These are phyloP conservation scores for Lasiodiplodia gonubiensis DNA, from an alignment of 2,329 filamentous ascomycete genomes.

Conservation along the genomic window DNA sequence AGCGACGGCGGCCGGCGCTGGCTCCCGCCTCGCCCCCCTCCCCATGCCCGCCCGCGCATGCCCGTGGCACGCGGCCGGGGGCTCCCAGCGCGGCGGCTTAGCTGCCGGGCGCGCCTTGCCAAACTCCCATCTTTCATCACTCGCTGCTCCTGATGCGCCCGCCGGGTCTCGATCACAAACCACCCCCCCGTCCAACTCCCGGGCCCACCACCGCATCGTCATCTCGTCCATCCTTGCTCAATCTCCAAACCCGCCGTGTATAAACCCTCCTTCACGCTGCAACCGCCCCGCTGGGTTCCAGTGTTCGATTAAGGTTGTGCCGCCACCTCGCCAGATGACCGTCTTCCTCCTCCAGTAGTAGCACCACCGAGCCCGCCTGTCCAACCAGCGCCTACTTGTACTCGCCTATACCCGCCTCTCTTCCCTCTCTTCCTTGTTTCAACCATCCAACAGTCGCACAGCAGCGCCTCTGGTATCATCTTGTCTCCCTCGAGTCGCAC, in stretches of 20 bases:
- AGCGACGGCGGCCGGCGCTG: slow-evolving; percentile 17
- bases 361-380: slow-evolving; percentile 19
- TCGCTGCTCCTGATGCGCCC: slow-evolving; percentile 22
- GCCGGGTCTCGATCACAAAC: slow-evolving; percentile 21
- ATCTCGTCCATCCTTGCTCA: slow-evolving; percentile 29
- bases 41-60: slow-evolving; percentile 16
- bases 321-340: slow-evolving; percentile 28
- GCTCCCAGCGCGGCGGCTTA: slow-evolving; percentile 13
- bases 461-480: slow-evolving; percentile 29
- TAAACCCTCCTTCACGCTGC: slow-evolving; percentile 29
- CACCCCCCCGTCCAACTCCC: slow-evolving; percentile 15
- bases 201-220: slow-evolving; percentile 22
- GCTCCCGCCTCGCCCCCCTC: slow-evolving; percentile 12
- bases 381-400: slow-evolving; percentile 29
- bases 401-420: slow-evolving; percentile 27
- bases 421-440: slow-evolving; percentile 25
- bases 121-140: slow-evolving; percentile 25
- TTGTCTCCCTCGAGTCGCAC: slow-evolving; percentile 27
- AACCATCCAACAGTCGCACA: slow-evolving; percentile 28
- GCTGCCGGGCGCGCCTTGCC: slow-evolving; percentile 24
- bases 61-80: slow-evolving; percentile 15
- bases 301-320: slow-evolving; percentile 28
- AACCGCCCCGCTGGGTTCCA: slow-evolving; percentile 22
- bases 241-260: slow-evolving; percentile 25
- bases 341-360: slow-evolving; percentile 10